Evolutionary conservation across 495 filamentous ascomycete species (phyloP), one percentile per base, ranked within the genome.

Genomic region (Podospora tetraspora): DNA sequence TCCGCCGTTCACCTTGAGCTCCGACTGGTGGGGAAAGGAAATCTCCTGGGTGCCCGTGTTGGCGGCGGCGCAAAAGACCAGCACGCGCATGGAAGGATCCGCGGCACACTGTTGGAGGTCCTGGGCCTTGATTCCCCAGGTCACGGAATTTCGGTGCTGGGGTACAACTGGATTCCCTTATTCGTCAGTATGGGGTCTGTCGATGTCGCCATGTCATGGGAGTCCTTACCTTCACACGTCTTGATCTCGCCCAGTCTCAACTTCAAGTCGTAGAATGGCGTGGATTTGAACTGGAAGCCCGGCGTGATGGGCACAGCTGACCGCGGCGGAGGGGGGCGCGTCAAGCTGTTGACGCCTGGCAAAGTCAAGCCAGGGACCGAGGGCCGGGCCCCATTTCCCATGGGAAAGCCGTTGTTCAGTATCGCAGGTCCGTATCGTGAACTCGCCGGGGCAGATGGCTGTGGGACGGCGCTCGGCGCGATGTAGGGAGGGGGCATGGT

Each of bases 21-120:
- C 95, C 24, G 94, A 88, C 79, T 97, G 92, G 69, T 93, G 87
- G 1, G 95, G 95, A 71, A 99, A 99, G 1, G 91, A 81, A 43
- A 98, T 88, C 68, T 98, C 93, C 80, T 88, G 83, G 77, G 87
- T 21, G 76, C 85, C 70, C 68, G 81, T 43, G 84, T 85, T 70
- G 83, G 79, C 84, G 5, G 69, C 82, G 6, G 90, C 90, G 67
- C 92, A 95, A 74, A 93, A 97, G 16, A 97, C 81, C 88, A 97
- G 92, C 57, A 94, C 81, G 56, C 86, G 83, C 56, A 88, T 73
- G 56, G 84, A 80, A 0, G 78, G 74, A 63, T 93, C 88, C 12
- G 67, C 76, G 63, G 78, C 78, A 69, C 90, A 78, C 66, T 77
- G 81, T 63, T 82, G 73, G 13, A 87, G 82, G 3, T 82, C 79